These are phyloP conservation scores for Petunia hybrid DNA, from an alignment of 305 asterid species.

Conservation along the genomic window DNA sequence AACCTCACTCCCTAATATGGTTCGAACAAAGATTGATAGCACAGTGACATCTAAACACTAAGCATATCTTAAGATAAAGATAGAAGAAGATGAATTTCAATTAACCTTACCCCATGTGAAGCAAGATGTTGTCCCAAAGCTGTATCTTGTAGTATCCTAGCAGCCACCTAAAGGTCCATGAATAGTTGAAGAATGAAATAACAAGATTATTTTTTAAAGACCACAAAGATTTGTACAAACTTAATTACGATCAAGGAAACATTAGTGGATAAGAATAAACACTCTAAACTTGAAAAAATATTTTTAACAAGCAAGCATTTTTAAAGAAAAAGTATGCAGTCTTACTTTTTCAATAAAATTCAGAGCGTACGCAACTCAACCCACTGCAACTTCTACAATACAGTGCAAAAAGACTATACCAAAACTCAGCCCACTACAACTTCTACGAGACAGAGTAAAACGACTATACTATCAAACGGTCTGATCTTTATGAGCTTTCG, in stretches of 20 bases:
- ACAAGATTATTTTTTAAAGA: background rate
- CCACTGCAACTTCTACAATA: slow-evolving; percentile 11
- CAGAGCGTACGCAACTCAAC: background rate
- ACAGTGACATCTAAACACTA: background rate
- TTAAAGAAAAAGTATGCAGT: background rate
- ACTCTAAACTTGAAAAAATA: background rate
- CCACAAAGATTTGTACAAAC: background rate
- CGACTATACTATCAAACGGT: background rate
- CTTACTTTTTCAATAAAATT: background rate
- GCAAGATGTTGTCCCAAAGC: slow-evolving; percentile 57
- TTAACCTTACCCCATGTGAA: slow-evolving; percentile 53
- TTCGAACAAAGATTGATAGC: slow-evolving; percentile 14
- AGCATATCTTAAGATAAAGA: slow-evolving; percentile 21
- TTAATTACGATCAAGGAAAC: background rate
- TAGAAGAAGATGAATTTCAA: slow-evolving; percentile 10
- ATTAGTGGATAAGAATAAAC: background rate
- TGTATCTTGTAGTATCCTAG: slow-evolving; percentile 61
- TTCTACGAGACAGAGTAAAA: no score
- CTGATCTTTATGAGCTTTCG: background rate
- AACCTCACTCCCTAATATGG: background rate
- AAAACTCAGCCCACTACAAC: no score
- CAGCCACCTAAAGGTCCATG: slow-evolving; percentile 56
- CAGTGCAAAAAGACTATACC: background rate
- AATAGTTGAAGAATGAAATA: slow-evolving; percentile 21
- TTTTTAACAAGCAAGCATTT: no score